A percentile compares a stretch with the other conserved stretches of the same genome.
phyloP scores from a whole-genome alignment of 345 rosid species.

The Eucalyptus cladocalyx region DNA sequence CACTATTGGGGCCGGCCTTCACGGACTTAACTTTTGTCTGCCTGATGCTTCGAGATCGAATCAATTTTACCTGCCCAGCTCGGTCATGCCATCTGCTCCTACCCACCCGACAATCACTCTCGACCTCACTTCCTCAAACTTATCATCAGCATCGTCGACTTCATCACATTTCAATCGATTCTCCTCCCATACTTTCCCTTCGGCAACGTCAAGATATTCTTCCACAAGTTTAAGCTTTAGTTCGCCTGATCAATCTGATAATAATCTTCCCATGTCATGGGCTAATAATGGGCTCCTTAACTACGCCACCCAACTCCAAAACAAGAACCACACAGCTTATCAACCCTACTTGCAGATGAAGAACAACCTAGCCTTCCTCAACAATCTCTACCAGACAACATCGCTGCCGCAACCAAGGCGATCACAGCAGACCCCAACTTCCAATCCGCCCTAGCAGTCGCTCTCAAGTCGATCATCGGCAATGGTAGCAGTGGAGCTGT shows the following conservation, averaged over 20 bases:
- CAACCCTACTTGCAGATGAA: slow-evolving; percentile 24
- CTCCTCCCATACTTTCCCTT: slow-evolving; percentile 2
- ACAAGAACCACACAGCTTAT: slow-evolving; percentile 13
- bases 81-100: slow-evolving; percentile 27
- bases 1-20: slow-evolving; percentile 14
- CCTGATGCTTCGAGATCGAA: slow-evolving; percentile 30
- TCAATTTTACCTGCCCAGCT: slow-evolving; percentile 32
- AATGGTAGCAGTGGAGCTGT: neutral
- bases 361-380: slow-evolving; percentile 1
- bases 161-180: slow-evolving; percentile 24
- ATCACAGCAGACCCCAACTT: slow-evolving; percentile 73
- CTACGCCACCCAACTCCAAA: slow-evolving; percentile 16
- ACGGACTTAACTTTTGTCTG: slow-evolving; percentile 45
- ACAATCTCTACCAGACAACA: slow-evolving; percentile 21
- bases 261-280: slow-evolving; percentile 9
- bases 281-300: slow-evolving; percentile 13
- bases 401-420: slow-evolving; percentile 57
- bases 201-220: slow-evolving; percentile 3
- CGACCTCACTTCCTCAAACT: slow-evolving; percentile 49
- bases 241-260: slow-evolving; percentile 20
- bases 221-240: slow-evolving; percentile 50
- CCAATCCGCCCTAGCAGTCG: slow-evolving; percentile 65
- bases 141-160: slow-evolving; percentile 10
- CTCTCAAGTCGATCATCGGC: slow-evolving; percentile 58
- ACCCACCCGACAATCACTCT: slow-evolving; percentile 70